These are phyloP conservation scores for Dioscorea dumetorum DNA, from an alignment of 106 monocot species.

Conservation along the genomic window DNA sequence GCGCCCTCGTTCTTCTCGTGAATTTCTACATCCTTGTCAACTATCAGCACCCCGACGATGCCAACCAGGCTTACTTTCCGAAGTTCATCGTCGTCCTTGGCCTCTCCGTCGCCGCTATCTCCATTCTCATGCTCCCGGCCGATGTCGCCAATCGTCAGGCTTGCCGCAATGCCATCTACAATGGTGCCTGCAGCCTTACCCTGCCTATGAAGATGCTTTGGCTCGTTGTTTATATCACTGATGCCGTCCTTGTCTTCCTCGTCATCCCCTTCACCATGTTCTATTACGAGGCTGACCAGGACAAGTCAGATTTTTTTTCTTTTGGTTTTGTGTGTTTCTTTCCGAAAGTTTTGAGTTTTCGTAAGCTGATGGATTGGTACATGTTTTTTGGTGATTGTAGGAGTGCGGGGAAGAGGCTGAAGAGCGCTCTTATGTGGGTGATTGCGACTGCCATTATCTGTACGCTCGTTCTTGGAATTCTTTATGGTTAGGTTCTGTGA, in stretches of 20 bases:
- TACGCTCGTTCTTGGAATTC: slow-evolving; percentile 72
- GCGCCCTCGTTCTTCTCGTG: slow-evolving; percentile 65
- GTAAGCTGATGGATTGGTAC: neutral
- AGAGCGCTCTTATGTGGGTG: slow-evolving; percentile 72
- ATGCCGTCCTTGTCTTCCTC: slow-evolving; percentile 84
- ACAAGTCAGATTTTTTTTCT: slow-evolving; percentile 34
- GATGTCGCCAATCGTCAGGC: slow-evolving; percentile 91
- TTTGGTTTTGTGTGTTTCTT: neutral
- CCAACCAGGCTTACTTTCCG: slow-evolving; percentile 93
- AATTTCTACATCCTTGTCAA: slow-evolving; percentile 83
- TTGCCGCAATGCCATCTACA: slow-evolving; percentile 72
- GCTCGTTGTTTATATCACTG: slow-evolving; percentile 76
- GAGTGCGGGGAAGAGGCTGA: slow-evolving; percentile 69
- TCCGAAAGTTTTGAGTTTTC: neutral
- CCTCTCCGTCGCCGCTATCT: slow-evolving; percentile 77
- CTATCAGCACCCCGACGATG: slow-evolving; percentile 96
- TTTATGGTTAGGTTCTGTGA: slow-evolving; percentile 47
- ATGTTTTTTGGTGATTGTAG: slow-evolving; percentile 19
- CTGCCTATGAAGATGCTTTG: slow-evolving; percentile 94
- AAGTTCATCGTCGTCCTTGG: slow-evolving; percentile 84
- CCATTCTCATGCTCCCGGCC: slow-evolving; percentile 96
- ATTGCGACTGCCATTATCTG: slow-evolving; percentile 55
- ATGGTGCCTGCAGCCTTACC: slow-evolving; percentile 74
- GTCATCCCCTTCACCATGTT: slow-evolving; percentile 96
- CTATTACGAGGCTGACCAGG: slow-evolving; percentile 97